Base-by-base conservation (phyloP, 257 asterid species). In the Nicotiana otophora region DNA sequence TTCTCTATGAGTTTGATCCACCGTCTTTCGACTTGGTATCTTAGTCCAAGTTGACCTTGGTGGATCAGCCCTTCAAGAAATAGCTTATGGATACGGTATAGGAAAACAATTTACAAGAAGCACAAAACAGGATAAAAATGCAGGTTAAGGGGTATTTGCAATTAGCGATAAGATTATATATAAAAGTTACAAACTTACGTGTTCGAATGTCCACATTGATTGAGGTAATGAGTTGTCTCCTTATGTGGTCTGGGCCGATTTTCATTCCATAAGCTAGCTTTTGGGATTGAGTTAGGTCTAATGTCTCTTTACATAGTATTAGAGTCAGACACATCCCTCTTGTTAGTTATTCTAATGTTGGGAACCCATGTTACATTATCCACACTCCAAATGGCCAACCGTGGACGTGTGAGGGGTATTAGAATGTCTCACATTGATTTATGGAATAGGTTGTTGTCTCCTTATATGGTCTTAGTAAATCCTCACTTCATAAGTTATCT, bases 31-130 rank as follows among this genome's bases (percentile, higher is more conserved):
- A 42, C 51, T 42, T 42, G 12, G 51, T 42, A 42, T 42, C 51
- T 42, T 42, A 42, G 51, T 42, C 51, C 51, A 42, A 42, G 51
- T 42, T 42, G 51, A 42, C 51, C 12, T 42, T 42, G 10, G 51
- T 42, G 10, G 12, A 42, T 42, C 60, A 3, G 42, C 60, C 1
- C 55, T 28, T 36, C 5, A 10, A 36, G 36, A 5, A 4, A 62
- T 68, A 68, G n/a, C 76, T 36, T 34, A 34, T 1, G 53, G 76
- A 34, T 33, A 34, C 0, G 76, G 53, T 67, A 31, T 10, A 39
- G 77, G 23, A 42, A 5, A 70, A 70, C 78, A 70, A 20, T 70
- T 70, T 70, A 70, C 19, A 39, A 70, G n/a, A 55, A 70, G 78
- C 58, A 42, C 78, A 1, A 70, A 10, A 9, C 54, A 12, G 58